A percentile compares a stretch with the other conserved stretches of the same genome.
Evolutionary conservation across 2,329 filamentous ascomycete genomes (phyloP).

Genomic region (Incumbomyces delicatus): DNA sequence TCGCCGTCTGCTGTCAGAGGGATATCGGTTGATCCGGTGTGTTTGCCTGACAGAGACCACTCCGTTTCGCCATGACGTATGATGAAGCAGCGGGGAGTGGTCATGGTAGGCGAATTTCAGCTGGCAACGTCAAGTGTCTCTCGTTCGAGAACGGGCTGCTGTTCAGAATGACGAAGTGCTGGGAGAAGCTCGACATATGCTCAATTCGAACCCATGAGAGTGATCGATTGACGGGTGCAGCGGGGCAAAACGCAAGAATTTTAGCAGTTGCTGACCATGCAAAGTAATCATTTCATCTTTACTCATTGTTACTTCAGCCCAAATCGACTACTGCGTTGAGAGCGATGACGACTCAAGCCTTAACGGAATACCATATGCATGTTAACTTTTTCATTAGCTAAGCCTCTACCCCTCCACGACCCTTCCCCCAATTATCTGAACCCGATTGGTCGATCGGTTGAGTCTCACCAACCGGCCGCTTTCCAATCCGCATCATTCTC

Average conservation of each 20-base stretch:
- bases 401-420: too few relatives aligned
- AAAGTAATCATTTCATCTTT: too few relatives aligned
- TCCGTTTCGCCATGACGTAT: conserved; percentile 89
- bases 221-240: neutral
- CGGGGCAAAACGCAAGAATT: too few relatives aligned
- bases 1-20: conserved; percentile 74
- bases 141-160: neutral
- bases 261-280: too few relatives aligned
- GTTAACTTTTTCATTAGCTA: too few relatives aligned
- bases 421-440: too few relatives aligned
- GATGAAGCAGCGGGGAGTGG: conserved; percentile 66
- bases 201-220: too few relatives aligned
- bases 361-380: too few relatives aligned
- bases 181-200: neutral
- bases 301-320: neutral
- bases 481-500: too few relatives aligned
- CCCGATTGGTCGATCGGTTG: too few relatives aligned
- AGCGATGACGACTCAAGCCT: neutral
- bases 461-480: too few relatives aligned
- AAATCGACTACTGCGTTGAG: neutral
- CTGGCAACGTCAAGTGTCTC: neutral
- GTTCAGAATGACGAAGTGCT: neutral
- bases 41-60: conserved; percentile 78
- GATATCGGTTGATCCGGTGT: conserved; percentile 81
- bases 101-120: conserved; percentile 26